These are phyloP conservation scores for Puccinia hordei DNA, from an alignment of 1,284 basidiomycete species.

Conservation along the genomic window DNA sequence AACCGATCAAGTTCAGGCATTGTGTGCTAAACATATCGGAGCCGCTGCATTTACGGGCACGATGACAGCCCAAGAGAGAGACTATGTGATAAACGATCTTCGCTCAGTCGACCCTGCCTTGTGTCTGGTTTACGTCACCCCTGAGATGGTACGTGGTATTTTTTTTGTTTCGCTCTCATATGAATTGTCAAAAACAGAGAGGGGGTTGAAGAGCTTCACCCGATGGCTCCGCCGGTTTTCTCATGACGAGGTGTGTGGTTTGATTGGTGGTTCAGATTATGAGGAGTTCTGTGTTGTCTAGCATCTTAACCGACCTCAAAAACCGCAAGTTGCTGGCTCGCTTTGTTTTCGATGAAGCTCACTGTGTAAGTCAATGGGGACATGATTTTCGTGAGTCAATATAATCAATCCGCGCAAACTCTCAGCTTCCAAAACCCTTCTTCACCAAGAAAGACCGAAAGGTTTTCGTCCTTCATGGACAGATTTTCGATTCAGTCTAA, in stretches of 20 bases:
- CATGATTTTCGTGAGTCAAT: conserved; percentile 70
- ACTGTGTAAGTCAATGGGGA: conserved; percentile 83
- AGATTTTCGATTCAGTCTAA: neutral
- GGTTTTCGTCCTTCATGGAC: neutral
- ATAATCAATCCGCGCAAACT: neutral
- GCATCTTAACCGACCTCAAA: conserved; percentile 68
- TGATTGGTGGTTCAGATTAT: conserved; percentile 58
- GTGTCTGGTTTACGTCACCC: conserved; percentile 85
- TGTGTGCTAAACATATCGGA: conserved; percentile 70
- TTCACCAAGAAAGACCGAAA: neutral
- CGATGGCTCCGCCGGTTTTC: neutral
- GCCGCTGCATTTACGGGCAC: conserved; percentile 74
- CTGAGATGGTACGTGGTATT: conserved; percentile 68
- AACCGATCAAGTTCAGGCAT: conserved; percentile 78
- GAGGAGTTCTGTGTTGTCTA: conserved; percentile 67
- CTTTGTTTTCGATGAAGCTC: conserved; percentile 95
- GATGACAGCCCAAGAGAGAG: conserved; percentile 60
- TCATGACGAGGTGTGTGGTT: neutral
- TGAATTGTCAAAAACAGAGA: neutral
- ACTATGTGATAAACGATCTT: conserved; percentile 62
- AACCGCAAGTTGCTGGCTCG: conserved; percentile 69
- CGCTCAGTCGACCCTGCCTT: conserved; percentile 60
- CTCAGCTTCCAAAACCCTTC: neutral
- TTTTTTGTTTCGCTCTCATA: neutral
- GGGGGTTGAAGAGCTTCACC: neutral